Evolutionary conservation across 2,329 filamentous ascomycete species (phyloP).

Genomic region (Ambrosiella beaveri): DNA sequence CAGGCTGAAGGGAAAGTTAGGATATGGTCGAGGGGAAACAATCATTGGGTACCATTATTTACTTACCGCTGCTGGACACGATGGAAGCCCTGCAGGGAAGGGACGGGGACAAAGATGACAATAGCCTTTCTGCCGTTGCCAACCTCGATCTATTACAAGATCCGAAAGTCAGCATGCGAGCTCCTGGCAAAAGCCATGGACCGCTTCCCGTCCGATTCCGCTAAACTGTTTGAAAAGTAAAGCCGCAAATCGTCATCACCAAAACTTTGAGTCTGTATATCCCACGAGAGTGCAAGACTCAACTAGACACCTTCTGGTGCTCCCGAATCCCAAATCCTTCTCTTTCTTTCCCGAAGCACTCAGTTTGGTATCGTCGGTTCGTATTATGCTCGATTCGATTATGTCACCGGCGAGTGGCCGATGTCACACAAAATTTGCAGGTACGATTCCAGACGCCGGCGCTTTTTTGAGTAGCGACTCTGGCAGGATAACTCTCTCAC

Average conservation of each 20-base stretch:
- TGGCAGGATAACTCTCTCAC: constrained; percentile 9
- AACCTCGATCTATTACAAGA: constrained; percentile 83
- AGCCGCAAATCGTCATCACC: constrained; percentile 16
- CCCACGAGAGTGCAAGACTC: constrained; percentile 4
- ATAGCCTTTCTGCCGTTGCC: constrained; percentile 99
- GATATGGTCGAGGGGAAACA: neutral
- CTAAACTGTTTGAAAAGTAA: constrained; percentile 16
- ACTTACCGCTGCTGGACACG: constrained; percentile 98
- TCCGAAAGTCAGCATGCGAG: constrained; percentile 57
- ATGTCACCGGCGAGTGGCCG: constrained; percentile 1
- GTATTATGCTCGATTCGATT: constrained; percentile 4
- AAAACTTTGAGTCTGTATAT: constrained; percentile 12
- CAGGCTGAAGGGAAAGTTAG: constrained; percentile 45
- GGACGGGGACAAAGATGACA: constrained; percentile 99
- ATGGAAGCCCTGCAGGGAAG: constrained; percentile 96
- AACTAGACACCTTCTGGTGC: neutral
- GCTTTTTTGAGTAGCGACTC: neutral
- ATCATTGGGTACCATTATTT: constrained; percentile 6
- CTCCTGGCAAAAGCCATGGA: constrained; percentile 55
- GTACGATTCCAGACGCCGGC: neutral
- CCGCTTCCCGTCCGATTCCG: constrained; percentile 61
- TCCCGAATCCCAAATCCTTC: neutral
- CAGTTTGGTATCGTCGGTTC: neutral
- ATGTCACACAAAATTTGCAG: constrained; percentile 4
- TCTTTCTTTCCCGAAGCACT: constrained; percentile 10